Evolutionary conservation across 257 asterid genomes (phyloP).

Genomic region (Rubia yunnanensis): DNA sequence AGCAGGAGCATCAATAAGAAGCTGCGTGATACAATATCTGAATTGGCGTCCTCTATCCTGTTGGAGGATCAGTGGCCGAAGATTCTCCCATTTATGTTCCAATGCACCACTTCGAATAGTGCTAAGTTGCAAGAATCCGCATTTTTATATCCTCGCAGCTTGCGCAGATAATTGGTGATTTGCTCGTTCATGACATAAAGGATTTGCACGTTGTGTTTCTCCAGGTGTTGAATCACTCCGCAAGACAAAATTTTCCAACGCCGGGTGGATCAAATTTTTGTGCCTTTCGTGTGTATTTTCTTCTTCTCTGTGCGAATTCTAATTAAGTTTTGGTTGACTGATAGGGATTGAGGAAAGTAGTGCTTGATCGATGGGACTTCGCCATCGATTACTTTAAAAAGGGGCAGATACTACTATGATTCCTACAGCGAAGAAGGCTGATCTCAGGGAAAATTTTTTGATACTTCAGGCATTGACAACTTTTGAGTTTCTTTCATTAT

Average conservation of each 20-base stretch:
- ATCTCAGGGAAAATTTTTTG: constrained; percentile 63
- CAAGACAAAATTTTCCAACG: too few relatives aligned
- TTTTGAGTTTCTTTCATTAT: background rate
- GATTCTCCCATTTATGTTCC: constrained; percentile 83
- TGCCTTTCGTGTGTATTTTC: too few relatives aligned
- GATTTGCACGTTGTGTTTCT: constrained; percentile 78
- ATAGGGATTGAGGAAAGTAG: too few relatives aligned
- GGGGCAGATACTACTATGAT: too few relatives aligned
- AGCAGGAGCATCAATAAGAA: constrained; percentile 50
- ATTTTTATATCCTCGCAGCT: constrained; percentile 69
- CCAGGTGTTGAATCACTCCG: constrained; percentile 48
- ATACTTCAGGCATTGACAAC: constrained; percentile 58
- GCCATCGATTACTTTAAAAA: too few relatives aligned
- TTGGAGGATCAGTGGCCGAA: constrained; percentile 88
- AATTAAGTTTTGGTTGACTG: too few relatives aligned
- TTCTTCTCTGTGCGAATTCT: too few relatives aligned
- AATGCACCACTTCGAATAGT: constrained; percentile 64
- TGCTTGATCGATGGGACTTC: too few relatives aligned
- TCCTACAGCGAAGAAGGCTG: constrained; percentile 77
- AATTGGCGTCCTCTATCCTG: constrained; percentile 80
- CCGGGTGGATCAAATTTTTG: too few relatives aligned
- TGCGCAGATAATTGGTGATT: constrained; percentile 75
- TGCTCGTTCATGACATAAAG: constrained; percentile 50
- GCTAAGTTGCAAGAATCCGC: constrained; percentile 73
- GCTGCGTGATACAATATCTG: constrained; percentile 82